phyloP scores from a whole-genome alignment of 331 rosid species.

The Telfairia occidentalis region DNA sequence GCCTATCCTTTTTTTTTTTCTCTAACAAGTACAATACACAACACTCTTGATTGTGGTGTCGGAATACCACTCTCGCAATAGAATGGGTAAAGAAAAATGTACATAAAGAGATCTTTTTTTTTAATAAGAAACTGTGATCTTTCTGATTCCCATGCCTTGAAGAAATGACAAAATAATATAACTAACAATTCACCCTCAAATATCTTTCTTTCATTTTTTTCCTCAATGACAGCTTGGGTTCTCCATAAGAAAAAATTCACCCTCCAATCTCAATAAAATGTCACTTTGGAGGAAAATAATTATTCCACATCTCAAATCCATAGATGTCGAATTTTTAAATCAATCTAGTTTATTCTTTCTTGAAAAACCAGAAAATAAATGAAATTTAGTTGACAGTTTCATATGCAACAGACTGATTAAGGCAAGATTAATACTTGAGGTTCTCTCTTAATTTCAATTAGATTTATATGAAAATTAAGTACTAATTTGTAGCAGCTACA shows the following conservation, averaged over 20 bases:
- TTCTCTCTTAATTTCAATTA: background rate
- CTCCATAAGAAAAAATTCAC: no score
- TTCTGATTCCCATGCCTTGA: background rate
- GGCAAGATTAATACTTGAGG: background rate
- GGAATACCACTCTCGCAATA: background rate
- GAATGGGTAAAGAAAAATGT: background rate
- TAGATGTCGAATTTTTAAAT: background rate
- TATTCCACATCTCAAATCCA: background rate
- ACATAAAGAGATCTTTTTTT: background rate
- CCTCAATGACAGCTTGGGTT: no score
- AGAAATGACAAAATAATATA: background rate
- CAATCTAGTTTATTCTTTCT: background rate
- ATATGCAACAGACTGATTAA: background rate
- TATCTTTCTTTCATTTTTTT: no score
- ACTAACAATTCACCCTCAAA: background rate
- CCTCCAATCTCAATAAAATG: background rate
- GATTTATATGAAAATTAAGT: background rate
- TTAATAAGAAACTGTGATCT: no score
- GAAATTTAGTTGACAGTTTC: background rate
- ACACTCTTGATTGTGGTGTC: background rate
- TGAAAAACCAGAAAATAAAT: background rate
- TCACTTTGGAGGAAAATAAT: background rate
- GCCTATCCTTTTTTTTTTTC: background rate
- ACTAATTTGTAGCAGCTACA: no score
- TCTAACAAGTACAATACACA: background rate